Evolutionary conservation across 768 basidiomycete species (phyloP).

Genomic region (Lactarius trivialis): DNA sequence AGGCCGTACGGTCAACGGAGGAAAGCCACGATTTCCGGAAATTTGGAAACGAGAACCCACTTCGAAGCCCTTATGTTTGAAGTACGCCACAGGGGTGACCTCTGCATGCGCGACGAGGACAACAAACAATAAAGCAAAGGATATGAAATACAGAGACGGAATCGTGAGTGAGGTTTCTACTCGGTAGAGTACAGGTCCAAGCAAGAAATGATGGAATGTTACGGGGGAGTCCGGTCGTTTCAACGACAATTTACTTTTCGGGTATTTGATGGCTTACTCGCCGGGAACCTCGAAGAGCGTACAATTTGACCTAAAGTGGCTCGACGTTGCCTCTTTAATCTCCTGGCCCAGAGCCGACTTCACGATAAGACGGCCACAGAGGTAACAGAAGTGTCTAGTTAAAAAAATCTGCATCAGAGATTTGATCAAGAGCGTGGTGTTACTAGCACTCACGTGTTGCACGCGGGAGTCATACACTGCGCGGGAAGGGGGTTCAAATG

Average conservation of each 20-base stretch:
- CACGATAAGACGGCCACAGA: conserved; percentile 44
- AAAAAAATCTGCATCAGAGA: neutral
- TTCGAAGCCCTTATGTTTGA: neutral
- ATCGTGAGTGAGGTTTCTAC: too few species aligned
- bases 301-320: conserved; percentile 32
- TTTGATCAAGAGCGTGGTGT: neutral
- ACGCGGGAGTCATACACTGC: conserved; percentile 51
- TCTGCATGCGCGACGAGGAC: neutral
- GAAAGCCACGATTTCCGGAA: neutral
- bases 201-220: neutral
- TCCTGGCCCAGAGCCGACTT: conserved; percentile 32
- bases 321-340: conserved; percentile 28
- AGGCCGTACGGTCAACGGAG: neutral
- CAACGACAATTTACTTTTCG: neutral
- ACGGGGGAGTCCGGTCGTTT: neutral
- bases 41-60: neutral
- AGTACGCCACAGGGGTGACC: neutral
- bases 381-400: conserved; percentile 45
- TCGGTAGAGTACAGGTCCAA: neutral
- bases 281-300: conserved; percentile 29
- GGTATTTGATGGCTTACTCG: neutral
- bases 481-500: neutral
- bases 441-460: conserved; percentile 36
- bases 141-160: neutral
- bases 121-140: neutral